Base-by-base conservation (phyloP, 2,329 filamentous ascomycete genomes). In the Colletotrichum sp. region DNA sequence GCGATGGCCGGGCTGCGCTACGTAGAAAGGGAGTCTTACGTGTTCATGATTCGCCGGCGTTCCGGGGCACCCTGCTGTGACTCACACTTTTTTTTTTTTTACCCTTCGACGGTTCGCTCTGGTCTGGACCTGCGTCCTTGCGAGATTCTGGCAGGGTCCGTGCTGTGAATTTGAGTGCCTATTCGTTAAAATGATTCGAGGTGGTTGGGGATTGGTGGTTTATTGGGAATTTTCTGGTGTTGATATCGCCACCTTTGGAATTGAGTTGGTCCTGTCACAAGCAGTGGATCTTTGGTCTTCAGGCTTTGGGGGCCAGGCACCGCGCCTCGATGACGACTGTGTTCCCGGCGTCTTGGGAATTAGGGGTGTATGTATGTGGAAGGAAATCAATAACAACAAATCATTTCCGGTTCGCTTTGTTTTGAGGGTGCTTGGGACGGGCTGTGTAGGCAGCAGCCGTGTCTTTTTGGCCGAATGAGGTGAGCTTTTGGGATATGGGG, bases 381-480 rank as follows among this genome's bases (percentile, higher is more conserved):
- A 6, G 26, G 1, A 28, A 60, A 28, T 15, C 56, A 60, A 32
- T 8, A 13, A n/a, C 6, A 24, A 13, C 52, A 52, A 68, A 68
- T 68, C 52, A 18, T 38, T 28, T 6, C 2, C n/a, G 15, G 9
- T 32, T 38, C 52, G 66, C 66, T 68, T 68, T 5, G 28, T 30
- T 68, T 26, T 60, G 16, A 10, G 2, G 30, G 24, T 12, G 12
- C 48, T 68, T 58, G 21, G 48, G 32, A 68, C 30, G 52, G 66
- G 66, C 32, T 60, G 52, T 43, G 66, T 34, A 68, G 66, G 66
- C 52, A 68, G 21, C 52, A 68, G 66, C 38, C 32, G 8, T 9
- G 9, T 8, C 16, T 15, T 16, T 16, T 36, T 16, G 16, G 32
- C 28, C 66, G 15, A 38, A 58, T 30, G 34, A 56, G 52, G n/a